Evolutionary conservation across 257 asterid species (phyloP), one percentile per base, ranked within the genome.

Genomic region (Salvia rosmarinus): DNA sequence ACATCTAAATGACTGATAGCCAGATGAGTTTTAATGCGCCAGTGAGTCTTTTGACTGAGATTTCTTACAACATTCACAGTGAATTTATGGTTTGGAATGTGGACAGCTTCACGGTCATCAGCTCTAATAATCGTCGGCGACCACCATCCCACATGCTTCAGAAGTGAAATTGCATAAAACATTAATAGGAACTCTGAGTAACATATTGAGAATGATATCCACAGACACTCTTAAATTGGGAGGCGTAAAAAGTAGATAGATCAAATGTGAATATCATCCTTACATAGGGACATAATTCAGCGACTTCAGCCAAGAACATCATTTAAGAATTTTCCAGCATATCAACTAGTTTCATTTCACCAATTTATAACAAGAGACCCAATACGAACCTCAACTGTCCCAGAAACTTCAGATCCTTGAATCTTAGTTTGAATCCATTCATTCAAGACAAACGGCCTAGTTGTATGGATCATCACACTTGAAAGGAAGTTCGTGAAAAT

Each of bases 121-220:
- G 90, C 96, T 85, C 98, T 85, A 66, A 92, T 73, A 78, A 92
- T 82, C 59, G 98, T 89, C 30, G 94, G 98, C 21, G 98, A 92
- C 98, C 98, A 92, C 98, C 98, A 92, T 43, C 98, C 98, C 77
- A 89, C 96, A 68, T 88, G 96, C 98, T 92, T 79, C 70, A 67
- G 42, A 63, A 52, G 23, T 71, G 58, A 68, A 72, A 70, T 71
- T 25, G 37, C 75, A 62, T 17, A 59, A 49, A 82, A 32, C 9
- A 61, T 46, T 68, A 57, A 67, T 14, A 47, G 20, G 5, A 43
- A 70, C 40, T 14, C 14, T n/a, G 23, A 23, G 42, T 23, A 43
- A 47, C 20, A 19, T 10, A 51, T 30, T 21, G 21, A 56, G n/a
- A 71, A 64, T 52, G 25, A 7, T 16, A 71, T 46, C 19, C 14